These are phyloP conservation scores for Noccaea bulbosa DNA, from an alignment of 345 rosid species.

Conservation along the genomic window DNA sequence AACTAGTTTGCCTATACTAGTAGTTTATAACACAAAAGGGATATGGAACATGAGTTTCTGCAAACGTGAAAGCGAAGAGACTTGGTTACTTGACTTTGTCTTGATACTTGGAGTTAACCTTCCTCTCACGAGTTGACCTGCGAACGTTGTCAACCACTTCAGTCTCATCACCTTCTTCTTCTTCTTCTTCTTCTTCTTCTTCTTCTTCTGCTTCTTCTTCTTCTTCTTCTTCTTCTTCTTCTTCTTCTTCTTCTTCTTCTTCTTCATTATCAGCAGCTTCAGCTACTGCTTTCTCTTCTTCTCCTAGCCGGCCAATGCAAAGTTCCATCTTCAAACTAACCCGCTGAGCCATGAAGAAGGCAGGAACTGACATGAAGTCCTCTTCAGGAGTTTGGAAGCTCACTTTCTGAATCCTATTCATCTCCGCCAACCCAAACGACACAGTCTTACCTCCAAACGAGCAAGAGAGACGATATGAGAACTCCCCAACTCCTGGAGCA, in stretches of 20 bases:
- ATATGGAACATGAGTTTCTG: too few relatives aligned
- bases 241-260: neutral
- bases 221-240: too few relatives aligned
- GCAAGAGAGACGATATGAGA: neutral
- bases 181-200: neutral
- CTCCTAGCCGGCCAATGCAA: neutral
- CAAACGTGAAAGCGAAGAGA: too few relatives aligned
- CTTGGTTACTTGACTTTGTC: neutral
- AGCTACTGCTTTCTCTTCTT: neutral
- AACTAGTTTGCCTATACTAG: too few relatives aligned
- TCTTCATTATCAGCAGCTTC: neutral
- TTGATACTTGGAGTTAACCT: neutral
- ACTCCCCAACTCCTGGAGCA: neutral
- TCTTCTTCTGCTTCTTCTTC: neutral
- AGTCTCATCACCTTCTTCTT: neutral
- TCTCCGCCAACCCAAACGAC: neutral
- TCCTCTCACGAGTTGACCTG: neutral
- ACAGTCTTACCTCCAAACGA: neutral
- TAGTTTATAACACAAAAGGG: too few relatives aligned
- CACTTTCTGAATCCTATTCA: neutral
- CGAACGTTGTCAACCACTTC: neutral
- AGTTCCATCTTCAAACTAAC: neutral
- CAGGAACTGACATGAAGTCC: constrained; percentile 5
- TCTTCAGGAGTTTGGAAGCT: neutral
- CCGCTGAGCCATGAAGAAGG: neutral